Conservation (phyloP, 2,329 filamentous ascomycete species). For the Microdochium bolleyi region DNA sequence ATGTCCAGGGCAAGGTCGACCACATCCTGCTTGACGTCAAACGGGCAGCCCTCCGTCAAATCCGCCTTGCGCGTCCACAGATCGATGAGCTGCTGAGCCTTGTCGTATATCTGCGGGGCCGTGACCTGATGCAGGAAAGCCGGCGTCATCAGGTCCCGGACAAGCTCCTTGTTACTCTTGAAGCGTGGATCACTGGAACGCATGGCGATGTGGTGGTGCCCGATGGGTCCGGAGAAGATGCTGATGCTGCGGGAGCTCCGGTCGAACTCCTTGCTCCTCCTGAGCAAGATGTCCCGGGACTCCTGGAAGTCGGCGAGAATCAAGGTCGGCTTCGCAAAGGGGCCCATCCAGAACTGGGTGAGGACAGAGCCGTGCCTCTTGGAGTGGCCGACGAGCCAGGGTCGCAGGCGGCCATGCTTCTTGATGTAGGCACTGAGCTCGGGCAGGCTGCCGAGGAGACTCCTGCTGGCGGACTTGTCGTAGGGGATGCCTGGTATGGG, state of each 20-base stretch:
- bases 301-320: constrained; percentile 24
- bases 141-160: constrained; percentile 27
- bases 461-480: constrained; percentile 8
- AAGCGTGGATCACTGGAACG: constrained; percentile 19
- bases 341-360: constrained; percentile 23
- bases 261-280: constrained; percentile 23
- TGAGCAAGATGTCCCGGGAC: constrained; percentile 21
- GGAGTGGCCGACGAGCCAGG: constrained; percentile 8
- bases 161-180: constrained; percentile 21
- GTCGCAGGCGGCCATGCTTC: constrained; percentile 4
- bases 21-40: constrained; percentile 21
- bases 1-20: constrained; percentile 23
- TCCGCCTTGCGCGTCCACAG: constrained; percentile 24
- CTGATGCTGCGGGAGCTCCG: constrained; percentile 12
- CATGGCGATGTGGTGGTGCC: constrained; percentile 24
- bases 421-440: constrained; percentile 7
- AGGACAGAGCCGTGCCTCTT: constrained; percentile 14
- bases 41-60: constrained; percentile 18
- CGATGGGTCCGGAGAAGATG: constrained; percentile 10
- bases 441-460: constrained; percentile 14
- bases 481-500: constrained; percentile 21
- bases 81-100: constrained; percentile 18
- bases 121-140: constrained; percentile 25
- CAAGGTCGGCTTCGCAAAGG: constrained; percentile 20
- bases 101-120: constrained; percentile 24